Evolutionary conservation across 2,329 filamentous ascomycete genomes (phyloP).

Genomic region (Ustulina deusta): DNA sequence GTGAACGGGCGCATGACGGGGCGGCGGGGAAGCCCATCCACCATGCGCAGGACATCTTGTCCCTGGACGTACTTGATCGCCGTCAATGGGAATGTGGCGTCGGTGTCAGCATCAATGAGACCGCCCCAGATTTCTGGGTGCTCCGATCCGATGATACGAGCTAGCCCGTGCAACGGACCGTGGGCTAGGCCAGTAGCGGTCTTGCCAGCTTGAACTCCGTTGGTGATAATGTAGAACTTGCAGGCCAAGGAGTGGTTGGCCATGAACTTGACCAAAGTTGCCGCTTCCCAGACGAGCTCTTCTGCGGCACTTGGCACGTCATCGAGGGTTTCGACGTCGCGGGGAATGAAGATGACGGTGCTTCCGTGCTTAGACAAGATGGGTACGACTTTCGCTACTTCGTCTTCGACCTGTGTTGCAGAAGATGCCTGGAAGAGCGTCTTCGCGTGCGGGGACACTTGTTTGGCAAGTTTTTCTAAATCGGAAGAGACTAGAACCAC

Average conservation of each 20-base stretch:
- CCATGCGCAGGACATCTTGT: conserved; percentile 53
- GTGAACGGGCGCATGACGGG: no score
- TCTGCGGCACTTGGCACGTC: conserved; percentile 24
- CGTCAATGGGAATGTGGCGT: conserved; percentile 49
- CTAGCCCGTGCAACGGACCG: conserved; percentile 52
- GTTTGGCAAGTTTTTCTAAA: conserved; percentile 26
- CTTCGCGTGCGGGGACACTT: no score
- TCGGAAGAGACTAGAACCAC: conserved; percentile 47
- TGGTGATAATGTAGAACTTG: conserved; percentile 37
- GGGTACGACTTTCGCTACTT: no score
- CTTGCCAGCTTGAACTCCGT: conserved; percentile 6
- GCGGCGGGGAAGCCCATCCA: conserved; percentile 51
- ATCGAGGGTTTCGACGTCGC: conserved; percentile 11
- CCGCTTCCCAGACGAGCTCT: conserved; percentile 34
- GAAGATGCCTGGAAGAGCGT: no score
- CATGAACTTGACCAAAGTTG: conserved; percentile 29
- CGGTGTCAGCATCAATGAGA: conserved; percentile 50
- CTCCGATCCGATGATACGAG: conserved; percentile 55
- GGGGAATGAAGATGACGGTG: conserved; percentile 25
- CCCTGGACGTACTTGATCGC: conserved; percentile 55
- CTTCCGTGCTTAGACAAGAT: no score
- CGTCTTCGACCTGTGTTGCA: no score
- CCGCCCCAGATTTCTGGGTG: conserved; percentile 55
- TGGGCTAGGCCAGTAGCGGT: conserved; percentile 50
- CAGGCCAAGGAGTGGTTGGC: neutral